These are phyloP conservation scores for Chamaecyparis obtusa DNA, from an alignment of 75 land plant genomes.

Conservation along the genomic window DNA sequence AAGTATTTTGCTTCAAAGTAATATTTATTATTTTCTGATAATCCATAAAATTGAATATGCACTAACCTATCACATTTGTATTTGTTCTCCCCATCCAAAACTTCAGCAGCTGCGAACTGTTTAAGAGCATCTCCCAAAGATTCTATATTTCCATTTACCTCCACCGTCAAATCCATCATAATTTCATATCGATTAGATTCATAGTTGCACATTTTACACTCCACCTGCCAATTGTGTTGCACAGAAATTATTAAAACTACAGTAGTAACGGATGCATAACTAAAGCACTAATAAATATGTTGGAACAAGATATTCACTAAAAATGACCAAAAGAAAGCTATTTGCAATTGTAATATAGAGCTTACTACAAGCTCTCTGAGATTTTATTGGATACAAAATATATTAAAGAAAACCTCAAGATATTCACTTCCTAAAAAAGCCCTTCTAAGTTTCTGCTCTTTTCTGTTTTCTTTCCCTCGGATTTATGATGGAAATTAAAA, in stretches of 20 bases:
- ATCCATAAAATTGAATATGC: neutral
- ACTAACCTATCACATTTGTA: slow-evolving; percentile 93
- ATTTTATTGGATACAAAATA: neutral
- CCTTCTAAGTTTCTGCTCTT: neutral
- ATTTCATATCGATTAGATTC: slow-evolving; percentile 74
- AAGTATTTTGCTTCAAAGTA: neutral
- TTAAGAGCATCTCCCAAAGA: slow-evolving; percentile 83
- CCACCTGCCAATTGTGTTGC: slow-evolving; percentile 41
- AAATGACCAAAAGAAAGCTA: neutral
- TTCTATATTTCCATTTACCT: slow-evolving; percentile 82
- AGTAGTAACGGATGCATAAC: neutral
- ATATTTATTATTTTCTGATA: neutral
- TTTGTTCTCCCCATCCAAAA: slow-evolving; percentile 92
- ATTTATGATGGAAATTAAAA: neutral
- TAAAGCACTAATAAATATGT: neutral
- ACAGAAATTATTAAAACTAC: neutral
- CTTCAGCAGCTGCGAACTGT: slow-evolving; percentile 71
- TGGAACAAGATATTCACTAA: neutral
- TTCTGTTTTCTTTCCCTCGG: neutral
- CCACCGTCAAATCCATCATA: slow-evolving; percentile 98
- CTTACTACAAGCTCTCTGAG: neutral
- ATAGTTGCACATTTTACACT: slow-evolving; percentile 64
- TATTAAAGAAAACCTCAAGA: neutral
- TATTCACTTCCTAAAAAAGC: neutral
- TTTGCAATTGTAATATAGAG: neutral